phyloP scores from a whole-genome alignment of 2,329 filamentous ascomycete species.

The Clarireedia sp. region DNA sequence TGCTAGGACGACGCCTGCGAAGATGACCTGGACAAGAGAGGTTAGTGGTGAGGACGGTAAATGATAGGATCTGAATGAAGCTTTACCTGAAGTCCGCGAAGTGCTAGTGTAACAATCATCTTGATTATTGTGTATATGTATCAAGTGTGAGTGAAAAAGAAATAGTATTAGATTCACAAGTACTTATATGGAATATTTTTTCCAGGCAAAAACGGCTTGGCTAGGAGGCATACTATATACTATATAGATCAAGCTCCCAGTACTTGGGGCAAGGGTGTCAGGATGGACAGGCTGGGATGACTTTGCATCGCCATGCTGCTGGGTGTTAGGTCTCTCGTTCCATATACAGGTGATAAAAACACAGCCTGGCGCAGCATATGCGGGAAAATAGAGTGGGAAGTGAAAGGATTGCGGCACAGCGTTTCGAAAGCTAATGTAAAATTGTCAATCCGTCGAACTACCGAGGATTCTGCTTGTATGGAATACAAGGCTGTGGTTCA shows the following conservation, averaged over 20 bases:
- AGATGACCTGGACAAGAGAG: conserved; percentile 14
- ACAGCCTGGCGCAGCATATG: not conserved
- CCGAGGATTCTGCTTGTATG: not conserved
- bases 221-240: not conserved
- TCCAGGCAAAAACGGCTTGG: not conserved
- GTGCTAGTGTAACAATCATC: conserved; percentile 22
- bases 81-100: conserved; percentile 18
- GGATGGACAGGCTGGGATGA: not conserved
- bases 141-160: not conserved
- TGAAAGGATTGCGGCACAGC: conserved; percentile 16
- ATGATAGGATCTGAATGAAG: not conserved
- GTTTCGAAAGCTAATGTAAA: conserved; percentile 5
- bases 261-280: not conserved
- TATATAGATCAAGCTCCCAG: not conserved
- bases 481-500: too few species aligned
- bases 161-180: not conserved
- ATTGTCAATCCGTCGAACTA: not conserved
- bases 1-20: conserved; percentile 20
- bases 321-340: not conserved
- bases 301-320: not conserved
- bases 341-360: not conserved
- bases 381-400: too few species aligned
- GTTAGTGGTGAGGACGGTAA: not conserved
- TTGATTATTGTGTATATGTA: not conserved
- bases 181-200: too few species aligned